These are phyloP conservation scores for Hippophae gyantsensis DNA, from an alignment of 306 rosid species.

Conservation along the genomic window DNA sequence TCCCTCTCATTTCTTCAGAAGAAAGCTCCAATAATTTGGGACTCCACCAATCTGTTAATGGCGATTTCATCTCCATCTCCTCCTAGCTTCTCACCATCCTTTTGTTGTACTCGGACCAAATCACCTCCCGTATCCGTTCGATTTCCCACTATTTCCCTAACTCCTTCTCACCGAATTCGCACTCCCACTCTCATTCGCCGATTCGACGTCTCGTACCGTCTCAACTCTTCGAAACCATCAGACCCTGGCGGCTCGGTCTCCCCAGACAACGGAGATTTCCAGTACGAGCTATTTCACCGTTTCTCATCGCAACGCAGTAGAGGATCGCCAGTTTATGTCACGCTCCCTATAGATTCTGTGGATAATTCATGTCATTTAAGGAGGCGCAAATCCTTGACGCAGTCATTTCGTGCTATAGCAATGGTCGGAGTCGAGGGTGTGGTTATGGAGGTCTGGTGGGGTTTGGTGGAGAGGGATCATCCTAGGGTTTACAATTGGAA, in stretches of 20 bases:
- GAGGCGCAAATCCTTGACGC: conserved; percentile 36
- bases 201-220: conserved; percentile 26
- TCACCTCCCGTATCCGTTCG: conserved; percentile 22
- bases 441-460: conserved; percentile 92
- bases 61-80: conserved; percentile 59
- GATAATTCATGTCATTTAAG: conserved; percentile 24
- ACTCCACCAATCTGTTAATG: conserved; percentile 17
- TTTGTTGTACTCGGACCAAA: conserved; percentile 30
- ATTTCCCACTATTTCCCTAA: conserved; percentile 28
- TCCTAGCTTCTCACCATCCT: conserved; percentile 54
- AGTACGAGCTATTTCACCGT: conserved; percentile 61
- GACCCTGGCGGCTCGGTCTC: conserved; percentile 53
- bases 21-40: too few species aligned
- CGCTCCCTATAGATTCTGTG: conserved; percentile 51
- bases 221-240: conserved; percentile 54
- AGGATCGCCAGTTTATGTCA: conserved; percentile 63
- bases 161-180: conserved; percentile 25
- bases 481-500: conserved; percentile 72
- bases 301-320: conserved; percentile 41
- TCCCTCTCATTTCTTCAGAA: too few species aligned
- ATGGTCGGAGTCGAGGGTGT: conserved; percentile 80
- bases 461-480: conserved; percentile 62
- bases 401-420: conserved; percentile 55
- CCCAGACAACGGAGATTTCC: conserved; percentile 50
- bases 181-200: conserved; percentile 24